A percentile compares a stretch with the other conserved stretches of the same genome.
phyloP scores from a whole-genome alignment of 1,284 basidiomycete genomes.

The Anthracocystis panici-leucophaei region DNA sequence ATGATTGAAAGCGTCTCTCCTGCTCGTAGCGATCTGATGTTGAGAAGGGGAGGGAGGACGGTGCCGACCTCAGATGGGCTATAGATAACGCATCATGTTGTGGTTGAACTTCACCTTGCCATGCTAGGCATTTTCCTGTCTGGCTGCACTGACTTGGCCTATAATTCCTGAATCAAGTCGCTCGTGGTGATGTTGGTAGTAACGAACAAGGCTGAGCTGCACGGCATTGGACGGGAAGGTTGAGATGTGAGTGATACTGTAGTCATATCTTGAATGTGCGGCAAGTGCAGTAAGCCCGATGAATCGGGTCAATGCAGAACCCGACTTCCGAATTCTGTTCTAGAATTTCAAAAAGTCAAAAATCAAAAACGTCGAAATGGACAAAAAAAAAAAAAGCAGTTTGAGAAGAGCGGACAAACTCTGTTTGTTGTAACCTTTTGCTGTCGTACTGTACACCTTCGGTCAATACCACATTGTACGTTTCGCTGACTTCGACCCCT shows the following conservation, averaged over 20 bases:
- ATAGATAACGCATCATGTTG: constrained; percentile 7
- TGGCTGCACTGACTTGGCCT: not conserved
- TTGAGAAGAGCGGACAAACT: constrained; percentile 9
- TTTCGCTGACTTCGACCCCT: not conserved
- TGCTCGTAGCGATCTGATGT: not conserved
- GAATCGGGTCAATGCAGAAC: constrained; percentile 14
- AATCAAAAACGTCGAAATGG: constrained; percentile 5
- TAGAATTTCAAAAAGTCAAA: constrained; percentile 5
- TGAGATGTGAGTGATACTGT: constrained; percentile 1
- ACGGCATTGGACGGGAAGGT: not conserved
- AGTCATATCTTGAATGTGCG: constrained; percentile 10
- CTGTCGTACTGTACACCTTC: not conserved
- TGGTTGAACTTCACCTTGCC: constrained; percentile 5
- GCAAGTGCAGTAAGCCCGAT: constrained; percentile 13
- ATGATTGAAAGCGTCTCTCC: constrained; percentile 1
- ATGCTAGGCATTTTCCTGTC: not conserved
- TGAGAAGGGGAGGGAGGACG: not conserved
- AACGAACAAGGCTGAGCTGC: not conserved
- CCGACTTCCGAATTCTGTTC: constrained; percentile 30
- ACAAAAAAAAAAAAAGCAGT: constrained; percentile 16
- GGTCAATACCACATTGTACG: not conserved
- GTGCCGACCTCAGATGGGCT: constrained; percentile 2
- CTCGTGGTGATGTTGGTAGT: not conserved
- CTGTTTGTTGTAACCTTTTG: not conserved
- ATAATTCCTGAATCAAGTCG: not conserved